These are phyloP conservation scores for Erigeron philadelphicus DNA, from an alignment of 140 eudicot genomes.

Conservation along the genomic window DNA sequence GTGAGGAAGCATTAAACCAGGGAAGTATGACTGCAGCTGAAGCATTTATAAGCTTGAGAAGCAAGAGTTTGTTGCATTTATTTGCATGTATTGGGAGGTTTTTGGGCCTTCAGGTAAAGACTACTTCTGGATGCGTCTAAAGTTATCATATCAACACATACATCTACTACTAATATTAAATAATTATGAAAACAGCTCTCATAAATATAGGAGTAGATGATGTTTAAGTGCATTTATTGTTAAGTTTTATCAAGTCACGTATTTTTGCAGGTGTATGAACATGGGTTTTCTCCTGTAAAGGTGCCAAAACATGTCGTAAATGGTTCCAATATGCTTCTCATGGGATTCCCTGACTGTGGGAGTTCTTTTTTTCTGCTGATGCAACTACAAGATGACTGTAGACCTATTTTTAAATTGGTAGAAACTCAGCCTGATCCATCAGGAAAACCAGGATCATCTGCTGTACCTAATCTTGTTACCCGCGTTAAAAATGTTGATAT, in stretches of 20 bases:
- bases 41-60: conserved; percentile 68
- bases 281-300: conserved; percentile 62
- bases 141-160: background rate
- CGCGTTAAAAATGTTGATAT: conserved; percentile 59
- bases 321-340: conserved; percentile 62
- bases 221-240: background rate
- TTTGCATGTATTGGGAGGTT: conserved; percentile 86
- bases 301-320: conserved; percentile 59
- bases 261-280: conserved; percentile 69
- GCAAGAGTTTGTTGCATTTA: conserved; percentile 73
- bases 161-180: background rate
- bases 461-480: conserved; percentile 37
- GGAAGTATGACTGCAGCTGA: conserved; percentile 74
- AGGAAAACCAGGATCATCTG: conserved; percentile 47
- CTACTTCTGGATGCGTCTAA: background rate
- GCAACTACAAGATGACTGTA: conserved; percentile 83
- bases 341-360: conserved; percentile 98
- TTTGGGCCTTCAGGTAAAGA: conserved; percentile 84
- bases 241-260: conserved; percentile 11
- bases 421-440: conserved; percentile 68
- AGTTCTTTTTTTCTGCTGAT: conserved; percentile 76
- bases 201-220: background rate
- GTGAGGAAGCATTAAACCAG: conserved; percentile 84
- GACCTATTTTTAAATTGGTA: conserved; percentile 60
- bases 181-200: background rate